Evolutionary conservation across 2,329 filamentous ascomycete genomes (phyloP).

Genomic region (Pseudogymnoascus sp.): DNA sequence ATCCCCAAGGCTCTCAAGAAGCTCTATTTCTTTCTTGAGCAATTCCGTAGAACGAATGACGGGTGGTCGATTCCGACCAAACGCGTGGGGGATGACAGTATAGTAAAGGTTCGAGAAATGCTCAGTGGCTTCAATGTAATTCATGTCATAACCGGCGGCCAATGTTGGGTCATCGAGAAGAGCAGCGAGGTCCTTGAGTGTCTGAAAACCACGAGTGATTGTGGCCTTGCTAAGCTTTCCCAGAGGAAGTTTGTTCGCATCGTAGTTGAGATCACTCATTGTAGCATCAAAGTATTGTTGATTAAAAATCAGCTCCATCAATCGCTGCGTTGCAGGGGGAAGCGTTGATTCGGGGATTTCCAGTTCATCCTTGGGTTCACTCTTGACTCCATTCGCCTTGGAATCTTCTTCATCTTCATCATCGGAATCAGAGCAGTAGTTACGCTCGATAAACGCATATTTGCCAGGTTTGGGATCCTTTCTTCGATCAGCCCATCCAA

Average conservation of each 20-base stretch:
- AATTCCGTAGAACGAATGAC: slow-evolving; percentile 49
- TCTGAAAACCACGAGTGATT: slow-evolving; percentile 66
- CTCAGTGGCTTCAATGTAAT: slow-evolving; percentile 42
- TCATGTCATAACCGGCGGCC: slow-evolving; percentile 38
- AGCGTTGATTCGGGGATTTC: slow-evolving; percentile 49
- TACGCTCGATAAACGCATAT: slow-evolving; percentile 75
- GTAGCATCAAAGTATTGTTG: slow-evolving; percentile 60
- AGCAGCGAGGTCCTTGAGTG: slow-evolving; percentile 66
- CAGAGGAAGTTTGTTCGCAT: slow-evolving; percentile 68
- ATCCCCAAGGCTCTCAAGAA: slow-evolving; percentile 73
- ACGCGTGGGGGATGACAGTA: slow-evolving; percentile 72
- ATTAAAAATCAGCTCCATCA: slow-evolving; percentile 83
- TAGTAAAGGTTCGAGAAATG: slow-evolving; percentile 72
- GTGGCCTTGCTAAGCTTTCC: slow-evolving; percentile 78
- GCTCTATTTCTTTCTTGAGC: slow-evolving; percentile 69
- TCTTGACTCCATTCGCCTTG: slow-evolving; percentile 17
- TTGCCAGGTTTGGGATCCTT: slow-evolving; percentile 55
- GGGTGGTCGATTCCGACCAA: slow-evolving; percentile 67
- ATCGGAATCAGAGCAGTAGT: slow-evolving; percentile 64
- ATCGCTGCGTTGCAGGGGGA: slow-evolving; percentile 50
- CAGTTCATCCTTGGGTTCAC: slow-evolving; percentile 23
- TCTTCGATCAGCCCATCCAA: slow-evolving; percentile 46
- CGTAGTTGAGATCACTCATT: slow-evolving; percentile 63
- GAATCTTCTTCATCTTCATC: slow-evolving; percentile 40
- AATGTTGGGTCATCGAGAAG: slow-evolving; percentile 50